Conservation (phyloP, 768 basidiomycete species). For the Suillus weaverae region DNA sequence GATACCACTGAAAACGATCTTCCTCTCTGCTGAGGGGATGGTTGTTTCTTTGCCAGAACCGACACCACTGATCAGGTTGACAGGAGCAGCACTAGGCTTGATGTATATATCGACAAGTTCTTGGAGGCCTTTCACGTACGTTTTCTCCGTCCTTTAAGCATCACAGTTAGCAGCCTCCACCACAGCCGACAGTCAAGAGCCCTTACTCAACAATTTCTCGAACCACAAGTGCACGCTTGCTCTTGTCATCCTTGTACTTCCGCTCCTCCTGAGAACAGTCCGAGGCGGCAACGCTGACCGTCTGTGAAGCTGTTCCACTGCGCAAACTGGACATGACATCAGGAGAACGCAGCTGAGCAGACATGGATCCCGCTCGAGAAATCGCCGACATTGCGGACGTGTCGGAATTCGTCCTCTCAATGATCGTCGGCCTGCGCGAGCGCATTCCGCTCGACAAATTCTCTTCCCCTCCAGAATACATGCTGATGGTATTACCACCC, state of each 20-base stretch:
- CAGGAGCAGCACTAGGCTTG: conserved; percentile 72
- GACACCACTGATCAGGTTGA: conserved; percentile 68
- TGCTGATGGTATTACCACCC: conserved; percentile 47
- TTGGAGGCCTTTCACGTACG: conserved; percentile 91
- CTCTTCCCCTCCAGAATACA: conserved; percentile 56
- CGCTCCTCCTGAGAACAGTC: conserved; percentile 79
- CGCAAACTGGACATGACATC: conserved; percentile 65
- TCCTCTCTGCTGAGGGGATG: conserved; percentile 82
- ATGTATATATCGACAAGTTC: conserved; percentile 96
- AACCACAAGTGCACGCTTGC: conserved; percentile 79
- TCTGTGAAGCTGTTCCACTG: conserved; percentile 60
- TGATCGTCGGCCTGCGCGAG: conserved; percentile 65
- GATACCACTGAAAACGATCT: conserved; percentile 87
- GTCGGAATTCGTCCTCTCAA: conserved; percentile 41
- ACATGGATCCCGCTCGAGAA: conserved; percentile 47
- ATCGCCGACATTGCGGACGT: conserved; percentile 48
- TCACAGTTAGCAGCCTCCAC: conserved; percentile 17
- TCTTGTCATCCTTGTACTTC: conserved; percentile 89
- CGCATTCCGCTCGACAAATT: conserved; percentile 41
- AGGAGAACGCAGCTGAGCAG: conserved; percentile 60
- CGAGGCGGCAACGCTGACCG: conserved; percentile 69
- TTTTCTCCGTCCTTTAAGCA: conserved; percentile 76
- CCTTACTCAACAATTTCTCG: conserved; percentile 90
- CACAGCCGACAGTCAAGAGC: conserved; percentile 7
- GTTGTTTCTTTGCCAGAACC: conserved; percentile 79